Evolutionary conservation across 768 basidiomycete species (phyloP), one percentile per base, ranked within the genome.

Genomic region (Russula lepida): DNA sequence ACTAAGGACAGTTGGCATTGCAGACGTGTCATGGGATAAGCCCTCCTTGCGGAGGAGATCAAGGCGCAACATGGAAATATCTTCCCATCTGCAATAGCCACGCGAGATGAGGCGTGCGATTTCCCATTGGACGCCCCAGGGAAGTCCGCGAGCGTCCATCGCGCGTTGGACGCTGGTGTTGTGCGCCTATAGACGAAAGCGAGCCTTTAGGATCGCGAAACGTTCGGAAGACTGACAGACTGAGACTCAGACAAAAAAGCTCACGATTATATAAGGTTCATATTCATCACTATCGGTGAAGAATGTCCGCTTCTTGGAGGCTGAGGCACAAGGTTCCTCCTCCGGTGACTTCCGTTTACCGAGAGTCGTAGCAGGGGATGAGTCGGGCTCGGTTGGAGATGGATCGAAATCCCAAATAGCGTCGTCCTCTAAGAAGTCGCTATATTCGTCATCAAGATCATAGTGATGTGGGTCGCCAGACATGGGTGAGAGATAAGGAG

Each of bases 61-160:
- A 1, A 82, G 67, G 3, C 56, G 59, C 1, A 62, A 50, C 27
- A 76, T 60, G 1, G 54, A 30, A 25, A 81, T 68, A 3, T 73
- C 57, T 0, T 73, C 66, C 55, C 73, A 77, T 6, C 66, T 39
- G 17, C 77, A 59, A 9, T 58, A 60, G 1, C 69, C 68, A 0
- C 64, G 65, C 25, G 73, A 72, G 48, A 79, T 69, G 21, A 76
- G 70, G 1, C 81, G 76, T 0, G 77, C 79, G 27, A 84, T 74
- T 65, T 84, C 81, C 71, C 79, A 84, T 56, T 80, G 82, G 2
- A 77, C 78, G 9, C 81, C 79, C 67, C 68, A 73, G 2, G 71
- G 55, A 30, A 67, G 54, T 9, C 32, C 47, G 13, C 60, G 64
- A 0, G 23, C 35, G 12, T 66, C 60, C 57, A 67, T 66, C 2